Evolutionary conservation across 441 rosid genomes (phyloP).

Genomic region (Pelargonium australe): DNA sequence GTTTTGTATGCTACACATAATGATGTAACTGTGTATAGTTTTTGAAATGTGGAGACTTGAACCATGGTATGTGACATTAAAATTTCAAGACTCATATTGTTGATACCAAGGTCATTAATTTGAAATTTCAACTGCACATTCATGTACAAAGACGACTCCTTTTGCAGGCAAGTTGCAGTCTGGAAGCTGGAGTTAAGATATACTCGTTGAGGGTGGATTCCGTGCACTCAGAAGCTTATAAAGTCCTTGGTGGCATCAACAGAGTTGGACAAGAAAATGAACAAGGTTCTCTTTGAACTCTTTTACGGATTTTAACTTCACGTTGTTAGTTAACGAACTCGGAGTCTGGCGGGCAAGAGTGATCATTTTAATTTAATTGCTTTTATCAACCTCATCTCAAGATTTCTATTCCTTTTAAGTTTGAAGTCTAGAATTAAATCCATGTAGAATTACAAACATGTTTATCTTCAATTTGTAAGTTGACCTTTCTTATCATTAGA

Average conservation of each 20-base stretch:
- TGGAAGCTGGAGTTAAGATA: conserved; percentile 96
- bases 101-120: neutral
- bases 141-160: neutral
- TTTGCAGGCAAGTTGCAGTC: conserved; percentile 80
- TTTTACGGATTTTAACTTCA: neutral
- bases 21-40: neutral
- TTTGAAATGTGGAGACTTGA: neutral
- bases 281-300: conserved; percentile 37
- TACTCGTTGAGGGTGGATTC: conserved; percentile 87
- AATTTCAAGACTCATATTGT: neutral
- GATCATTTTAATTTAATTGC: no score
- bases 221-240: conserved; percentile 85
- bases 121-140: no score
- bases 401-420: neutral
- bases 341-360: no score
- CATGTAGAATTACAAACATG: neutral
- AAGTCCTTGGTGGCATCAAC: conserved; percentile 84
- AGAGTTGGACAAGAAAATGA: conserved; percentile 65
- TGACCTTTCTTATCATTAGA: neutral
- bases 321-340: no score
- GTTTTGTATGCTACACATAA: no score
- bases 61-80: neutral
- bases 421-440: neutral
- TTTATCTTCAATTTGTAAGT: neutral
- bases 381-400: neutral